Conservation (phyloP, 2,329 filamentous ascomycete genomes). For the Stagonosporopsis cucurbitacearum region DNA sequence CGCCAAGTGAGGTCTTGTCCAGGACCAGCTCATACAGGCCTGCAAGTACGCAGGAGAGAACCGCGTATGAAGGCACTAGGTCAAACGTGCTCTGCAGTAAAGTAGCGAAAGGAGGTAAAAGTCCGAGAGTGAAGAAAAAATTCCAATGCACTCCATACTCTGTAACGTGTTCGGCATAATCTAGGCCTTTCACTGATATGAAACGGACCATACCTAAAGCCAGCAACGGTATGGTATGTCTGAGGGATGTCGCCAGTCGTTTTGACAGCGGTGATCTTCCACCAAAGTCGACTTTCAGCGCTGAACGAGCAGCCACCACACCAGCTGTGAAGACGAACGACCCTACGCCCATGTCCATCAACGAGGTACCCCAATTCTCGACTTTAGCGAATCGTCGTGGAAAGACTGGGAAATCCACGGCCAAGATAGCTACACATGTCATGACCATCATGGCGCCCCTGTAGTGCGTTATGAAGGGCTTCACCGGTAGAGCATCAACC, state of each 20-base stretch:
- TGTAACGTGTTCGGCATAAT: conserved; percentile 96
- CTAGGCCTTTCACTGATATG: conserved; percentile 87
- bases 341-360: conserved; percentile 97
- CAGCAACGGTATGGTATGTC: conserved; percentile 83
- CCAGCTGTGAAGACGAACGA: conserved; percentile 97
- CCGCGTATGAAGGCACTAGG: conserved; percentile 76
- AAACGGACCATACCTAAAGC: conserved; percentile 80
- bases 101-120: conserved; percentile 88
- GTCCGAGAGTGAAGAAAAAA: conserved; percentile 95
- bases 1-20: conserved; percentile 75
- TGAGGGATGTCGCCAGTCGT: conserved; percentile 70
- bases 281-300: conserved; percentile 71
- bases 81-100: conserved; percentile 76
- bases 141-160: conserved; percentile 99
- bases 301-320: conserved; percentile 82
- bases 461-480: conserved; percentile 92
- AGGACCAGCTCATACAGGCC: conserved; percentile 76
- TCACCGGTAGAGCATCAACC: conserved; percentile 71
- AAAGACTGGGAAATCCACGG: conserved; percentile 93
- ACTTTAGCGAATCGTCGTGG: conserved; percentile 96
- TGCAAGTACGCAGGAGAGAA: conserved; percentile 72
- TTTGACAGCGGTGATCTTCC: conserved; percentile 57
- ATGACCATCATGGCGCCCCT: conserved; percentile 89
- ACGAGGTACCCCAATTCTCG: conserved; percentile 98
- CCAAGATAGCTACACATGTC: conserved; percentile 91